A percentile compares a stretch with the other conserved stretches of the same genome.
Conservation (phyloP, 1,284 basidiomycete species). For the Boletellus sp. region DNA sequence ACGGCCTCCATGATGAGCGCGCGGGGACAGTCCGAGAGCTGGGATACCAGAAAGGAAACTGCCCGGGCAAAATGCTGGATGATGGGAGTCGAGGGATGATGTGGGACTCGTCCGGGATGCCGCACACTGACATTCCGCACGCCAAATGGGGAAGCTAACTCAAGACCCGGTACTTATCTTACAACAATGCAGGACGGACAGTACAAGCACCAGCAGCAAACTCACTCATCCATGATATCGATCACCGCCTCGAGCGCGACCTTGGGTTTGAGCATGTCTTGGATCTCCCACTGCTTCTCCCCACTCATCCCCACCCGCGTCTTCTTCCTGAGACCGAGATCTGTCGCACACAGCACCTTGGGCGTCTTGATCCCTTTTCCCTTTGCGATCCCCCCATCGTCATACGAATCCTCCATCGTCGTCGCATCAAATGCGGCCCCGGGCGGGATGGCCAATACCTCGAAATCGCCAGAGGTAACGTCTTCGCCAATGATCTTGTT, state of each 20-base stretch:
- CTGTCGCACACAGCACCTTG: constrained; percentile 34
- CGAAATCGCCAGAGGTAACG: constrained; percentile 33
- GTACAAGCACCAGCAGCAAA: background rate
- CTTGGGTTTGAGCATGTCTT: constrained; percentile 32
- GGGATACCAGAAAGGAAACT: too few relatives aligned
- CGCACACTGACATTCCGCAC: too few relatives aligned
- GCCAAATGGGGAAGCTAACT: too few relatives aligned
- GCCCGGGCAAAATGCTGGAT: too few relatives aligned
- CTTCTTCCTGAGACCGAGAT: constrained; percentile 32
- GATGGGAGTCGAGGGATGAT: too few relatives aligned
- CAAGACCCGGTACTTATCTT: too few relatives aligned
- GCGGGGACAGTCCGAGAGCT: too few relatives aligned
- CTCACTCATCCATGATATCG: constrained; percentile 34
- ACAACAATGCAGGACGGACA: too few relatives aligned
- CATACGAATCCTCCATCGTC: constrained; percentile 34
- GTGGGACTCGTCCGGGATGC: too few relatives aligned
- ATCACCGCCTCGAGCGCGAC: constrained; percentile 34
- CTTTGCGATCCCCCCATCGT: constrained; percentile 19
- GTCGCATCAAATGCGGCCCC: constrained; percentile 22
- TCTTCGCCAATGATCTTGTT: constrained; percentile 35
- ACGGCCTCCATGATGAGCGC: constrained; percentile 39
- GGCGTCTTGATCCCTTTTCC: background rate
- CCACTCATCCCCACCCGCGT: constrained; percentile 21
- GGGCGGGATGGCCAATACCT: constrained; percentile 28
- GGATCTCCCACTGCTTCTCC: constrained; percentile 32